Evolutionary conservation across 768 basidiomycete species (phyloP), one percentile per base, ranked within the genome.

Genomic region (Lentinula sp.): DNA sequence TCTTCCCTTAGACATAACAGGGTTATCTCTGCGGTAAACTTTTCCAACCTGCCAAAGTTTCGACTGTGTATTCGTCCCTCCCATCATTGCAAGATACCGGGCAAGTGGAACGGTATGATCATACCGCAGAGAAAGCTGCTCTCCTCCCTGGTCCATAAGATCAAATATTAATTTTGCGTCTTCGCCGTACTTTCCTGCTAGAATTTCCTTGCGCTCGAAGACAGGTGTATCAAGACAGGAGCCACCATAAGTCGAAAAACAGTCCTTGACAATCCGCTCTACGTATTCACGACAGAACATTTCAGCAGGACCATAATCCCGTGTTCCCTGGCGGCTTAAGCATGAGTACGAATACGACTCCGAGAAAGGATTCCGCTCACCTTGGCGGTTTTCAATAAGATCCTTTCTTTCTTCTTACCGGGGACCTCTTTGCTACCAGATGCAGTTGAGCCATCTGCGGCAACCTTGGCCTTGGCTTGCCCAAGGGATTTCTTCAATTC

Each of bases 21-120:
- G 97, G 65, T 88, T 93, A 74, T 99, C 97, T 70, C 97, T 78
- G 63, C 97, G 80, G 74, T 98, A 99, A 18, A 99, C 97, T 76
- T 98, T 99, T n/a, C 95, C 95, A 55, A 99, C 87, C 73, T 98
- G 97, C 88, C 94, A 99, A 13, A 98, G 72, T 76, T 98, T 98
- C 63, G 86, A 77, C 66, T 87, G 86, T 6, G 82, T 76, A 66
- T 73, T 82, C 64, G 80, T 87, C n/a, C 85, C 86, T n/a, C 93
- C 90, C 61, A 86, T 86, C 95, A 99, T 98, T 32, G 97, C 96
- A 16, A 99, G 79, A 73, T 93, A 95, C 36, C 97, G 80, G 20
- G 96, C 97, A 46, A 99, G 87, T 5, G 97, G 97, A 28, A 98
- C 96, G 23, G 96, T 99, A 69, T 98, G 88, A 71, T 99, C 96